Base-by-base conservation (phyloP, 1,139 yeast species). In the Suhomyces choctaworum region DNA sequence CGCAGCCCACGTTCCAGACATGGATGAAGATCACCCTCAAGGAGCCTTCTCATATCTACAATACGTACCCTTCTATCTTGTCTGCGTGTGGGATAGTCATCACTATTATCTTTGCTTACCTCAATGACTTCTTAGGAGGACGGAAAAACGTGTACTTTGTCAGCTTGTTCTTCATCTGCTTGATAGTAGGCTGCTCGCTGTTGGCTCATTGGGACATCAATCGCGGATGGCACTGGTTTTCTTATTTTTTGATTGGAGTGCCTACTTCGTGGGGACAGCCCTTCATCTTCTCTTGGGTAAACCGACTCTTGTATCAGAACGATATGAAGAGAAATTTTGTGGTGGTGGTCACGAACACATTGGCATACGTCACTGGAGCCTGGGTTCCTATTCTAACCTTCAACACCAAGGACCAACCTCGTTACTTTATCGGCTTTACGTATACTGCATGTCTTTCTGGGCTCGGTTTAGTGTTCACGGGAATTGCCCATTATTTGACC, bases 21-120 rank as follows among this genome's bases (percentile, higher is more conserved):
- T 77, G 80, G 80, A 72, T 77, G 67, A 76, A 75, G 49, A 36
- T 48, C 9, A 58, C 55, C n/a, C 52, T 73, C 34, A 53, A 63
- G 15, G 55, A 70, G 33, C 55, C 71, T 0, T 59, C 76, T 0
- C 52, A 53, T 8, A 48, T 58, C 19, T 76, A 75, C 50, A 76
- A 76, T 46, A 65, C 66, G 5, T 73, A 64, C 39, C 80, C 81
- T 4, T 64, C 80, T 0, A 61, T 68, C 6, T 47, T 70, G n/a
- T 54, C 62, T 26, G 80, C 73, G 19, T 54, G 61, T 14, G 72
- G 74, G 9, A 74, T 76, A 24, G 72, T 56, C 1, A 34, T 67
- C 25, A 55, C 77, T 0, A 37, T 75, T 5, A 6, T 59, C 1
- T 50, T 70, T 24, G 69, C 79, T 0, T 68, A 69, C 44, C 31